Base-by-base conservation (phyloP, 2,329 filamentous ascomycete species). In the Polytolypa hystricis region DNA sequence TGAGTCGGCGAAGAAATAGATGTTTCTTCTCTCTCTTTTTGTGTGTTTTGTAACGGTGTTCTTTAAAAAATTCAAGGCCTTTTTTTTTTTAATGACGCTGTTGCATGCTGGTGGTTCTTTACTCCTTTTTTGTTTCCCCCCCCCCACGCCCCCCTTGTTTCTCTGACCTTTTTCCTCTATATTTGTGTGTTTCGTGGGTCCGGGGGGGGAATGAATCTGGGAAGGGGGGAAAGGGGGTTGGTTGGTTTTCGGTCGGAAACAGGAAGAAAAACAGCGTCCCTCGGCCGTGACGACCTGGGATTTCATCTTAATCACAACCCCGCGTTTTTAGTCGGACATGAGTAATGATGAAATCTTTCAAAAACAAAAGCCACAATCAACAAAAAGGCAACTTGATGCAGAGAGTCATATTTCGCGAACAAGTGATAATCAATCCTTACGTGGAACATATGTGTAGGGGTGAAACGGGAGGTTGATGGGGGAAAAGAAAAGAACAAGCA, bases 1-100 rank as follows among this genome's bases (percentile, higher is more conserved):
- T 42, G 70, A 73, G 47, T 63, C 63, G 44, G 60, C 69, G 50
- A 74, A 67, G 56, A 64, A 67, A 64, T 67, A 66, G 58, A 61
- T 54, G 49, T 50, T 50, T 51, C 46, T 44, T 8, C 27, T 26
- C 7, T 35, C 12, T 15, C 20, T 8, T 35, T 27, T 36, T 32
- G 17, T 6, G 11, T 3, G 10, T 27, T 26, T 35, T 35, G 4
- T 27, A 9, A 15, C 14, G 19, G 11, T 14, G 14, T 30, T 26
- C 32, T 35, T 33, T 30, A 6, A 39, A 38, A 39, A 37, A 39
- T 34, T 31, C 30, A 41, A 39, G 35, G 30, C 19, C 21, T 34
- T 12, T 29, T 15, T 28, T 27, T 35, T 11, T 35, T 35, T 12
- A 9, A 14, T 12, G 15, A n/a, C 12, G 6, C 33, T 16, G 17